phyloP scores from a whole-genome alignment of 164 flowering plant species.

The Vitis rotundifolia region DNA sequence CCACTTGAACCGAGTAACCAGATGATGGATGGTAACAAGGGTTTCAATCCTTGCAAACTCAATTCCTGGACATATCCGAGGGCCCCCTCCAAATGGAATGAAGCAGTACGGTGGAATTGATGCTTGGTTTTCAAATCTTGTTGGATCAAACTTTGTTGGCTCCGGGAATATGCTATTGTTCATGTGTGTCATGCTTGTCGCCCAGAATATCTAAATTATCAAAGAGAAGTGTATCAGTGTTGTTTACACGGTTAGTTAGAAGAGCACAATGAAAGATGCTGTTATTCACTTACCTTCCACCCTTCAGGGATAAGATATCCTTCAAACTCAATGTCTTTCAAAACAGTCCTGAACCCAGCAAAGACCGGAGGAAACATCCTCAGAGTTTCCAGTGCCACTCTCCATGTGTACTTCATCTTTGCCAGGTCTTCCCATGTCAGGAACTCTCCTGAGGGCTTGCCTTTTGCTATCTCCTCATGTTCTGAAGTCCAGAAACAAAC shows the following conservation, averaged over 20 bases:
- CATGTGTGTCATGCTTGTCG: slow-evolving; percentile 51
- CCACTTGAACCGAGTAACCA: slow-evolving; percentile 68
- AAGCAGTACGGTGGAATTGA: slow-evolving; percentile 52
- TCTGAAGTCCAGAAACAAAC: slow-evolving; percentile 20
- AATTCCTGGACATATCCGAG: slow-evolving; percentile 64
- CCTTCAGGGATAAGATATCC: slow-evolving; percentile 74
- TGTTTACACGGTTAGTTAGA: no score
- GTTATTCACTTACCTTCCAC: slow-evolving; percentile 27
- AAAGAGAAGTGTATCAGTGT: background rate
- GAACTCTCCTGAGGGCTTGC: slow-evolving; percentile 30
- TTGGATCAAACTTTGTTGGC: slow-evolving; percentile 63
- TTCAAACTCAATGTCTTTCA: slow-evolving; percentile 50
- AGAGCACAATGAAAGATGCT: no score
- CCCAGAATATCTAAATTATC: slow-evolving; percentile 51
- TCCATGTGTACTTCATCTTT: slow-evolving; percentile 83
- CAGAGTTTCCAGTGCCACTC: slow-evolving; percentile 54
- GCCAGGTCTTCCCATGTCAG: slow-evolving; percentile 74
- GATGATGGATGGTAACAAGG: slow-evolving; percentile 39
- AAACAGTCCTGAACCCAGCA: slow-evolving; percentile 52
- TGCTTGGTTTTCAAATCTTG: slow-evolving; percentile 51
- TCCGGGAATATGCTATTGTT: slow-evolving; percentile 53
- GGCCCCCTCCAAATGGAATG: slow-evolving; percentile 69
- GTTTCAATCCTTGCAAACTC: slow-evolving; percentile 68
- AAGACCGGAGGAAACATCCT: slow-evolving; percentile 53
- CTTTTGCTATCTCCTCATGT: slow-evolving; percentile 33